Conservation (phyloP, 2,329 filamentous ascomycete genomes). For the Chaetomium globosum region DNA sequence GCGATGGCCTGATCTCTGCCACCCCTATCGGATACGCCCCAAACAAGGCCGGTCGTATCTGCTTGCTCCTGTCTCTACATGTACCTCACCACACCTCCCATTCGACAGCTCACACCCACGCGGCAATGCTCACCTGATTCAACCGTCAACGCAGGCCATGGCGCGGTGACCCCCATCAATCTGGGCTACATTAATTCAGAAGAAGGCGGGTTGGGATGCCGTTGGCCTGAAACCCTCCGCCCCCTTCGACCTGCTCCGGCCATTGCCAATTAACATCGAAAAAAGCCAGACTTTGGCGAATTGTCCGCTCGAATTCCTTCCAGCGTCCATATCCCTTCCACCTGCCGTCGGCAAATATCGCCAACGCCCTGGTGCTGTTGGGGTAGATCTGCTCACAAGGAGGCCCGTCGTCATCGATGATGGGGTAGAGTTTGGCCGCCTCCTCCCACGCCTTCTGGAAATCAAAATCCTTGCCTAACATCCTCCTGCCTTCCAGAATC, state of each 20-base stretch:
- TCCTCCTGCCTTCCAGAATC: neutral
- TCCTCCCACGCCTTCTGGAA: neutral
- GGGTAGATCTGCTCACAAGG: neutral
- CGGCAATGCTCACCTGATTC: neutral
- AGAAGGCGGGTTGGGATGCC: neutral
- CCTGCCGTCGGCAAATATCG: neutral
- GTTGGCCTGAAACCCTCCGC: neutral
- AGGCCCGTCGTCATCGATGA: neutral
- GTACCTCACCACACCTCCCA: too few relatives aligned
- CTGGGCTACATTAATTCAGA: neutral
- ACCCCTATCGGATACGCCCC: neutral
- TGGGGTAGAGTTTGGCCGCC: neutral
- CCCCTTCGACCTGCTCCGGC: neutral
- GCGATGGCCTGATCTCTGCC: neutral
- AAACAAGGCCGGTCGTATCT: neutral
- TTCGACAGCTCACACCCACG: too few relatives aligned
- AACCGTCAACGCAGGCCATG: neutral
- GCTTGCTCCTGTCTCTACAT: neutral
- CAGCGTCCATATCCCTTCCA: constrained; percentile 7
- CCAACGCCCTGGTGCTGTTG: neutral
- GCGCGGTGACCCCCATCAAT: neutral
- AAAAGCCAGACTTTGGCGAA: neutral
- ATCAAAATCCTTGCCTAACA: neutral
- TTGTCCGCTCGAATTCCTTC: constrained; percentile 9
- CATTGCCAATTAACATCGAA: neutral